Evolutionary conservation across 495 filamentous ascomycete species (phyloP), one percentile per base, ranked within the genome.

Genomic region (Podospora conica): DNA sequence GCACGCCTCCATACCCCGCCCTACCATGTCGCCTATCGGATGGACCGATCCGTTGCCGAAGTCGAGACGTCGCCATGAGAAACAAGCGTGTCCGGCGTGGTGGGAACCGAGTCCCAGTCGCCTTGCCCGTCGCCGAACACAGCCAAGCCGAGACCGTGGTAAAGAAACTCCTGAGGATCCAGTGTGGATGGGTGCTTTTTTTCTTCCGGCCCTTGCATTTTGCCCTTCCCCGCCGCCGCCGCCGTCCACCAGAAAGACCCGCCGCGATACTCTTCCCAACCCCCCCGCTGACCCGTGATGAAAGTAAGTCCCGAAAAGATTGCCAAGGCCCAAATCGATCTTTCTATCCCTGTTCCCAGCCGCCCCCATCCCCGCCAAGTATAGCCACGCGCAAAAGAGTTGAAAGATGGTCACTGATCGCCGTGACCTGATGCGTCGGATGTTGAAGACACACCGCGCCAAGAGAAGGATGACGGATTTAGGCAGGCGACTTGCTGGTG

Each of bases 401-500:
- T 15, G 48, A 18, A 53, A 61, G 12, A 9, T 53, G 59, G 29
- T 48, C 57, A n/a, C n/a, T 28, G 18, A 18, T 23, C 10, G 29
- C 29, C 29, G 29, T 33, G 29, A 33, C 29, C 29, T 12, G 29
- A 11, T 33, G 29, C 29, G 29, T 33, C 29, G 10, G 29, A 33
- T 33, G 29, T 33, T 48, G 18, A 48, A 48, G 40, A 48, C 15
- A n/a, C 40, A 48, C 18, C 6, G 15, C 40, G 40, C 15, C 12
- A n/a, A n/a, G 40, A 48, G 6, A 40, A 48, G 18, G 40, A 48
- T n/a, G 40, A n/a, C 18, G 22, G 15, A 21, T 55, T 73, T 85
- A 90, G 22, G 85, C 82, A 15, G 87, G 87, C 60, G 86, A 89
- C 75, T 90, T 90, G 82, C 76, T 88, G 11, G 82, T 79, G 54